These are phyloP conservation scores for Colletotrichum euphorbiae DNA, from an alignment of 2,329 filamentous ascomycete species.

Conservation along the genomic window DNA sequence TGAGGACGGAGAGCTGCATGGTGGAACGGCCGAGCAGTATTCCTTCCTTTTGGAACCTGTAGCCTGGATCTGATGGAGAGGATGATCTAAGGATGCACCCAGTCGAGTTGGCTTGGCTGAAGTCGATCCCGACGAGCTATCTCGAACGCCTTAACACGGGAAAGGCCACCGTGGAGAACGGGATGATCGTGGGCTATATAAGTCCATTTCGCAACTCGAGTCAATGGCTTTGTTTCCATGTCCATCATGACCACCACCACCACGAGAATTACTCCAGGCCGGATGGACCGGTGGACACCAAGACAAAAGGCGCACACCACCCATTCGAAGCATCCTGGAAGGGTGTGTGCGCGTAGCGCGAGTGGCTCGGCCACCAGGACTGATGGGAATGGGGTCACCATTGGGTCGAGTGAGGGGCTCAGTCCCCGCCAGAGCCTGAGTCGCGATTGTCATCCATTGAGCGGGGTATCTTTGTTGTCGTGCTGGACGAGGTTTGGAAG, in stretches of 20 bases:
- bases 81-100: constrained; percentile 11
- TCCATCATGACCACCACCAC: neutral
- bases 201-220: constrained; percentile 1
- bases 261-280: neutral
- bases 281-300: constrained; percentile 16
- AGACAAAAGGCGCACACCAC: constrained; percentile 26
- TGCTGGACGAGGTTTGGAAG: constrained; percentile 6
- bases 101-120: constrained; percentile 23
- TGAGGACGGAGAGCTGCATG: constrained; percentile 31
- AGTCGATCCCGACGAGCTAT: constrained; percentile 22
- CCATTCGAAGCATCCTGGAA: constrained; percentile 6
- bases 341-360: constrained; percentile 2
- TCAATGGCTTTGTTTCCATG: neutral
- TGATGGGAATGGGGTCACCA: constrained; percentile 16
- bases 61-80: neutral
- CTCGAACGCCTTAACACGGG: constrained; percentile 4
- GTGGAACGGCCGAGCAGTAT: neutral
- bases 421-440: constrained; percentile 27
- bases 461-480: constrained; percentile 10
- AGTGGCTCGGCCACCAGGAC: constrained; percentile 9
- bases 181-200: constrained; percentile 22
- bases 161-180: constrained; percentile 5
- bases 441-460: constrained; percentile 21
- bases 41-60: neutral
- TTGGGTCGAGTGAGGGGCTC: neutral